phyloP scores from a whole-genome alignment of 169 alveolate species.

The Eimeria maxima region DNA sequence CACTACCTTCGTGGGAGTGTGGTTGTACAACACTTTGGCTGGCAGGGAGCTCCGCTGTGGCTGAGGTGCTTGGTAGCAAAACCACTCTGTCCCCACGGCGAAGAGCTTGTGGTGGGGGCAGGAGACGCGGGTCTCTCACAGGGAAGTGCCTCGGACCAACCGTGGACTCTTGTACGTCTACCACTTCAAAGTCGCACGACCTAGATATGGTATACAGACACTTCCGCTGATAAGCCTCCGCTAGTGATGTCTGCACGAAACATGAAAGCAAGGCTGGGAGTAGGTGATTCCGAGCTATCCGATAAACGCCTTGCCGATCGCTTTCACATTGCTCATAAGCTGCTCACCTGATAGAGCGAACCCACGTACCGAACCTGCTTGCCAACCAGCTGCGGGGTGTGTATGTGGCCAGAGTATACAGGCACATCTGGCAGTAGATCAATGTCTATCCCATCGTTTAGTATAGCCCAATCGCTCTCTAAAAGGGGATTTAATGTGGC shows the following conservation, averaged over 20 bases:
- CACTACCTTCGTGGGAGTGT: background rate
- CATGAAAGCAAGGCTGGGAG: background rate
- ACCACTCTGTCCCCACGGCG: constrained; percentile 76
- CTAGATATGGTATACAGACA: constrained; percentile 52
- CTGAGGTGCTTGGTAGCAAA: constrained; percentile 35
- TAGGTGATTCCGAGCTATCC: background rate
- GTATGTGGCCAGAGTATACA: constrained; percentile 75
- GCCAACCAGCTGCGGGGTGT: constrained; percentile 73
- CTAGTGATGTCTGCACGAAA: constrained; percentile 52
- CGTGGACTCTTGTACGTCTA: constrained; percentile 57
- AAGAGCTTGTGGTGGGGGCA: constrained; percentile 61
- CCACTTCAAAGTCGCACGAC: constrained; percentile 35
- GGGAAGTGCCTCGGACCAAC: constrained; percentile 78
- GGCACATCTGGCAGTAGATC: constrained; percentile 60
- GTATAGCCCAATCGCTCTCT: background rate
- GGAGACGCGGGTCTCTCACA: constrained; percentile 37
- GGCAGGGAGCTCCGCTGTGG: background rate
- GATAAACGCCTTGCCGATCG: background rate
- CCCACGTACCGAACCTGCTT: constrained; percentile 73
- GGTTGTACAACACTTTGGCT: background rate
- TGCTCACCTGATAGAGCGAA: constrained; percentile 69
- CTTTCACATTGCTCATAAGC: background rate
- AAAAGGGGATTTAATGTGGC: constrained; percentile 2
- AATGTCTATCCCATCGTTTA: constrained; percentile 60
- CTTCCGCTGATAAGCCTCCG: constrained; percentile 76